Conservation (phyloP, 495 filamentous ascomycete species). For the Penicillium cataractarum region DNA sequence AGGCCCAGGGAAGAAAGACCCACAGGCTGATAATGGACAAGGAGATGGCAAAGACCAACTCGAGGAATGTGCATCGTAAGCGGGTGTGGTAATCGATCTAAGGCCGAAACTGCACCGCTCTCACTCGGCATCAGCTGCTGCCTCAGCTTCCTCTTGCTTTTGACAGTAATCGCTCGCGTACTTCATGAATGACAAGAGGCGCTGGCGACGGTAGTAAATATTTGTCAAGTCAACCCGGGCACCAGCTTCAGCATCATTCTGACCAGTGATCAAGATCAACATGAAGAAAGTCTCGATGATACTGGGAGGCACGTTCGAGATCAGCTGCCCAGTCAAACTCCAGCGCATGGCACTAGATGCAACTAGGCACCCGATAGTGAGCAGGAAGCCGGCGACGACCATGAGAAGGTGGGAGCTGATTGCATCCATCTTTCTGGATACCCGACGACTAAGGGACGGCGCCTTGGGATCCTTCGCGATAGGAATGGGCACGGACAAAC, state of each 20-base stretch:
- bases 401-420: slow-evolving; percentile 31
- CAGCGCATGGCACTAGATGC: slow-evolving; percentile 41
- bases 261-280: slow-evolving; percentile 42
- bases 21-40: too few species aligned
- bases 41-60: too few species aligned
- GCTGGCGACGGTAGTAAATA: slow-evolving; percentile 12
- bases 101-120: neutral
- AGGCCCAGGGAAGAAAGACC: too few species aligned
- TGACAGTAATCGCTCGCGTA: neutral
- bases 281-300: slow-evolving; percentile 47
- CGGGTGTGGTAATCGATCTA: too few species aligned
- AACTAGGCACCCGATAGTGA: slow-evolving; percentile 33
- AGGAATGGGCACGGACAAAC: slow-evolving; percentile 13
- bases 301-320: slow-evolving; percentile 46
- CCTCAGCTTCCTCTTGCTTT: neutral
- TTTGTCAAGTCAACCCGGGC: slow-evolving; percentile 7
- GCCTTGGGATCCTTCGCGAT: neutral
- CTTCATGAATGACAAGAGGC: slow-evolving; percentile 7
- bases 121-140: neutral
- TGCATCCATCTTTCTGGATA: slow-evolving; percentile 27
- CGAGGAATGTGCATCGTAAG: too few species aligned
- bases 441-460: slow-evolving; percentile 21
- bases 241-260: slow-evolving; percentile 33
- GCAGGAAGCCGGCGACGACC: slow-evolving; percentile 26
- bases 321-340: slow-evolving; percentile 41